phyloP scores from a whole-genome alignment of 2,329 filamentous ascomycete species.

The Sclerotinia sclerotiorum region DNA sequence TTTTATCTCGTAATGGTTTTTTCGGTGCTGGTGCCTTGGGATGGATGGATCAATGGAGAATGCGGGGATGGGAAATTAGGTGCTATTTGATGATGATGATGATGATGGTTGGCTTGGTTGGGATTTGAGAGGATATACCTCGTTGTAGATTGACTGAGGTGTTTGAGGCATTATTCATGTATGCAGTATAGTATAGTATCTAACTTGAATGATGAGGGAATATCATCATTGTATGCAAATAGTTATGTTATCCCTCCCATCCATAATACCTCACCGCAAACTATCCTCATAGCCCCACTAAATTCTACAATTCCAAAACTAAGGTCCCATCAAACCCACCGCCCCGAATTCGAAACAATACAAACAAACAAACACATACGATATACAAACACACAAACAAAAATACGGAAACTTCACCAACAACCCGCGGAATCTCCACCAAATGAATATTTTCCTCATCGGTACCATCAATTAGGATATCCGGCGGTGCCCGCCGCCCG shows the following conservation, averaged over 20 bases:
- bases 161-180: background rate
- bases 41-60: background rate
- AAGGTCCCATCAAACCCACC: background rate
- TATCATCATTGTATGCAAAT: background rate
- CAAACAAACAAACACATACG: background rate
- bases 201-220: background rate
- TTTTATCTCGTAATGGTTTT: conserved; percentile 8
- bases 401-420: background rate
- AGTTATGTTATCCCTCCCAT: background rate
- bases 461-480: background rate
- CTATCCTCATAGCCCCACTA: conserved; percentile 12
- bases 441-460: background rate
- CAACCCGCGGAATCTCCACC: conserved; percentile 4
- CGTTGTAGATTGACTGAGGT: background rate
- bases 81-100: background rate
- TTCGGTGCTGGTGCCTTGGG: background rate
- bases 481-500: background rate
- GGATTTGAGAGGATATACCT: background rate
- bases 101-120: conserved; percentile 4
- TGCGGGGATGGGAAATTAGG: background rate
- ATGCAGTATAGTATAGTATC: background rate
- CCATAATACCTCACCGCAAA: too few species aligned
- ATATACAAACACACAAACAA: background rate
- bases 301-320: background rate
- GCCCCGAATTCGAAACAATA: conserved; percentile 9